Percentiles rank a stretch among this genome's conserved stretches.
These are phyloP conservation scores for Ceriops decandra DNA, from an alignment of 345 rosid genomes.

Conservation along the genomic window DNA sequence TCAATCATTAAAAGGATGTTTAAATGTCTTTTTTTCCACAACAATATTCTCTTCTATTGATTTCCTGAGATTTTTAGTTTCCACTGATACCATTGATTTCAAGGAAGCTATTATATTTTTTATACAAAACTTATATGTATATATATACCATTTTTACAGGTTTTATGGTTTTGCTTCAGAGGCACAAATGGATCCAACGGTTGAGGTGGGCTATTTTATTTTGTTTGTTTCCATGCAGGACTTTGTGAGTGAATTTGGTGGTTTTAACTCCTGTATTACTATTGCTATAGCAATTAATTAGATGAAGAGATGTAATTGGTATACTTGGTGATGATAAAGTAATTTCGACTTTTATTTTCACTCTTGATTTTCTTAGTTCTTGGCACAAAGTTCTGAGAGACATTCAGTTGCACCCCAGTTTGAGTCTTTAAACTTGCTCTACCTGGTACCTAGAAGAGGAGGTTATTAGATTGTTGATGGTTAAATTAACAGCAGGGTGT, in stretches of 20 bases:
- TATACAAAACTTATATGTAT: neutral
- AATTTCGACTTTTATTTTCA: neutral
- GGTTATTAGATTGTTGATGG: neutral
- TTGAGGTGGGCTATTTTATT: conserved; percentile 55
- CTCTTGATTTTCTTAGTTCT: neutral
- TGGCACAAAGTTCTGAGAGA: neutral
- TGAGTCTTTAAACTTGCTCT: neutral
- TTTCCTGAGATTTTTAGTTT: neutral
- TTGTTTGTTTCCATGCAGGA: neutral
- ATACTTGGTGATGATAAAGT: neutral
- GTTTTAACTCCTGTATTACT: neutral
- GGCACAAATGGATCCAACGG: conserved; percentile 86
- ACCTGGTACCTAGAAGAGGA: conserved; percentile 6
- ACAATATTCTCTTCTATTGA: no score
- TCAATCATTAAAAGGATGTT: no score
- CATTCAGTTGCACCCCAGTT: neutral
- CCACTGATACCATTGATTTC: neutral
- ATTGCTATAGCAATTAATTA: neutral
- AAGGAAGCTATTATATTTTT: neutral
- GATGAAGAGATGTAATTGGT: neutral
- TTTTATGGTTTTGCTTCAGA: conserved; percentile 91
- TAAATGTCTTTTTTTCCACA: no score
- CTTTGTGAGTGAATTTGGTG: neutral
- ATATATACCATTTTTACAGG: conserved; percentile 37
- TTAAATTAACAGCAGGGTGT: conserved; percentile 2